A percentile compares a stretch with the other conserved stretches of the same genome.
These are phyloP conservation scores for Dipteronia dyeriana DNA, from an alignment of 345 rosid species.

Conservation along the genomic window DNA sequence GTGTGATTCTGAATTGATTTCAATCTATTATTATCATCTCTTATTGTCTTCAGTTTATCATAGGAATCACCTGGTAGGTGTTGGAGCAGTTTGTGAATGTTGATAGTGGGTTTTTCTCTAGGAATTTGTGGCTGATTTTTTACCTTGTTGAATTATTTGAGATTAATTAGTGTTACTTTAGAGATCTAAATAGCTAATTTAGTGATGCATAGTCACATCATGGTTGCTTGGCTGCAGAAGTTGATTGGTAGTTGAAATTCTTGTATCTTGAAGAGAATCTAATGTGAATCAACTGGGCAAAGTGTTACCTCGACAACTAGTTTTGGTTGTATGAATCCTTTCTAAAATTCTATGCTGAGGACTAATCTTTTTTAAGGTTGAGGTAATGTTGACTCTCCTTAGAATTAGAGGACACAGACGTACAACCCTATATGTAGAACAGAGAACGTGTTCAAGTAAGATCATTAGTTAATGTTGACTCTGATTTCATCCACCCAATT, in stretches of 20 bases:
- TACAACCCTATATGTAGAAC: neutral
- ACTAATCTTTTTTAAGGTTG: neutral
- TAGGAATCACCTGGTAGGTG: neutral
- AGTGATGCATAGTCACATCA: neutral
- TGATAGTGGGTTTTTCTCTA: neutral
- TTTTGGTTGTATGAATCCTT: neutral
- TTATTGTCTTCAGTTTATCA: neutral
- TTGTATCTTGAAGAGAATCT: neutral
- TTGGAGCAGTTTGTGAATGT: neutral
- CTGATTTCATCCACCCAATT: neutral
- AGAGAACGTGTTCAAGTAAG: neutral
- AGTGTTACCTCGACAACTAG: neutral
- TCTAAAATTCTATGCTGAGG: neutral
- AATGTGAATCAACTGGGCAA: neutral
- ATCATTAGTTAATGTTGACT: neutral
- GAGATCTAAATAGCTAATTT: neutral
- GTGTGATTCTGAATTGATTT: neutral
- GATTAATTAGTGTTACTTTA: slow-evolving; percentile 6
- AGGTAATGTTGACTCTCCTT: neutral
- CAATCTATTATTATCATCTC: neutral
- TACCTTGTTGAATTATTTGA: neutral
- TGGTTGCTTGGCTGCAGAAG: neutral
- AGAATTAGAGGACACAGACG: neutral
- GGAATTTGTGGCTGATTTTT: neutral
- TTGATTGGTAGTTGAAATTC: neutral